These are phyloP conservation scores for Microascus cirrosus DNA, from an alignment of 2,329 filamentous ascomycete species.

Conservation along the genomic window DNA sequence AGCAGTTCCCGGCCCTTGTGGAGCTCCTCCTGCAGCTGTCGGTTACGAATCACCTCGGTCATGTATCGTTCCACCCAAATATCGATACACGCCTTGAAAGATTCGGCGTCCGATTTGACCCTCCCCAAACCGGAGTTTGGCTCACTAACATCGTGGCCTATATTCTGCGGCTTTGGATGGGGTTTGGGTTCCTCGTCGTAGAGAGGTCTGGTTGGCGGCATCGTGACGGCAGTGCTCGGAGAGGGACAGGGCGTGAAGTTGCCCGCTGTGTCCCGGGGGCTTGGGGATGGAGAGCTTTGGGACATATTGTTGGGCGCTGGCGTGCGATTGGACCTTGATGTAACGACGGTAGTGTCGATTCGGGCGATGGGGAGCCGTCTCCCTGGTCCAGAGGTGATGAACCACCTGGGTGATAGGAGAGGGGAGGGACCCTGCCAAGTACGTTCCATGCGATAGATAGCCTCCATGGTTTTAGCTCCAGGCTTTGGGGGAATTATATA, in stretches of 20 bases:
- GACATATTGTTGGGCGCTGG: no score
- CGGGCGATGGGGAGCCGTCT: no score
- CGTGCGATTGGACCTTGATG: no score
- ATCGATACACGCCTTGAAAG: neutral
- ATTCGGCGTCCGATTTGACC: neutral
- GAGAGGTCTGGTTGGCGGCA: neutral
- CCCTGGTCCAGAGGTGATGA: no score
- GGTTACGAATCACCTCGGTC: neutral
- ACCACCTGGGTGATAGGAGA: no score
- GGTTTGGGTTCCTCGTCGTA: neutral
- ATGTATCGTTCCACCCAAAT: neutral
- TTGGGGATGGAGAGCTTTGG: neutral
- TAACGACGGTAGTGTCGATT: no score
- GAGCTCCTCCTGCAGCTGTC: neutral
- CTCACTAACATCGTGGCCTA: neutral
- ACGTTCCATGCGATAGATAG: no score
- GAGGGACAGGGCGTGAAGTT: neutral
- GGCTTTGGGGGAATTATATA: no score
- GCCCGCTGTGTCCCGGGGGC: neutral
- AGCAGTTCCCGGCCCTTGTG: neutral
- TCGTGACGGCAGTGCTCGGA: neutral
- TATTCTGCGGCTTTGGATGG: neutral
- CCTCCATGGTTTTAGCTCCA: no score
- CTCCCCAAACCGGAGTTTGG: neutral
- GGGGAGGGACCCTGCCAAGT: no score